A percentile compares a stretch with the other conserved stretches of the same genome.
Conservation (phyloP, 805 yeast genomes). For the Starmerella roubikii region DNA sequence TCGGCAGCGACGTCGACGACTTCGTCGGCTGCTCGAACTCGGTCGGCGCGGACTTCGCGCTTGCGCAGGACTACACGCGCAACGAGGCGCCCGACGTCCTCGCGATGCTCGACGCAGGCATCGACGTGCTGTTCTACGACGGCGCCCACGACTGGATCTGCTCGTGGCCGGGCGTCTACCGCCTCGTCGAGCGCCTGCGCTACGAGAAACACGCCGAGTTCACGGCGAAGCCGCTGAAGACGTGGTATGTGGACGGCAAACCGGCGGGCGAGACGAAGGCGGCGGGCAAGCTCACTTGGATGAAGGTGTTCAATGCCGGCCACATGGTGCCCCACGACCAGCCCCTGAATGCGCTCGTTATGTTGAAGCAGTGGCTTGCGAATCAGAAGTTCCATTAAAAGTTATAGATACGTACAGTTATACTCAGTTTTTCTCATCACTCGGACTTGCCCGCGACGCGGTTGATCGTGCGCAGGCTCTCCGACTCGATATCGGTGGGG, state of each 20-base stretch:
- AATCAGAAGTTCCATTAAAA: constrained; percentile 8
- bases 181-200: constrained; percentile 62
- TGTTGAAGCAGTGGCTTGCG: constrained; percentile 72
- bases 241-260: constrained; percentile 33
- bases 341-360: constrained; percentile 60
- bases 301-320: constrained; percentile 79
- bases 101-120: constrained; percentile 50
- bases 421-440: too few species aligned
- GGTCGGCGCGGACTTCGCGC: constrained; percentile 64
- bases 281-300: constrained; percentile 58
- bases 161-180: constrained; percentile 90
- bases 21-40: constrained; percentile 43
- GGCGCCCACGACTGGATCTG: constrained; percentile 96
- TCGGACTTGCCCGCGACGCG: too few species aligned
- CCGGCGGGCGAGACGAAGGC: constrained; percentile 61
- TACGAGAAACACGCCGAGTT: constrained; percentile 49
- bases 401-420: background rate
- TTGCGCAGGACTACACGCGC: constrained; percentile 85
- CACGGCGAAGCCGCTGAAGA: constrained; percentile 27
- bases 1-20: constrained; percentile 80
- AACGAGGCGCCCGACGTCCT: constrained; percentile 68
- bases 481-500: constrained; percentile 31
- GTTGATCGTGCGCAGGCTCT: constrained; percentile 18
- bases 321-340: constrained; percentile 94
- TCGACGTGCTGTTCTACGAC: constrained; percentile 82